Base-by-base conservation (phyloP, 1,284 basidiomycete genomes). In the Microbotryum lychnidis-dioicae region DNA sequence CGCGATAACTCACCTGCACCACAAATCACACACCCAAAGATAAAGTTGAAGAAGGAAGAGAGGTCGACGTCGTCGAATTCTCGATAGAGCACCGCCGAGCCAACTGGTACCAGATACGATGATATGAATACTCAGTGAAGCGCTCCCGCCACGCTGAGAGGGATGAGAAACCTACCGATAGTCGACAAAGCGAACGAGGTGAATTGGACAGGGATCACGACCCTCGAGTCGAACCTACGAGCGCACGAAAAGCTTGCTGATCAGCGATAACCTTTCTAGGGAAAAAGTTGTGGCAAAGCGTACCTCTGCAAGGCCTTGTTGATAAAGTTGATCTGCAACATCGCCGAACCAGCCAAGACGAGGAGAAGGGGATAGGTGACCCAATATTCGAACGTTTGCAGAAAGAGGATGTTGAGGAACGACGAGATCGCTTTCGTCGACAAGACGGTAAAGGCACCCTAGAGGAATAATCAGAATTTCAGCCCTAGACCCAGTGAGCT, bases 151-250 rank as follows among this genome's bases (percentile, higher is more conserved):
- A 42, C 37, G 16, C 37, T 25, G 37, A 42, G 37, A 42, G 37
- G 7, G 14, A 42, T 18, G 37, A 42, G 37, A 42, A 18, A 42
- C 23, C 49, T 7, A 8, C 14, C 27, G 68, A 98, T 94, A 5
- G 91, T 91, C 48, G 86, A 87, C 23, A 91, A 78, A 1, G 79
- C 78, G 70, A 81, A 81, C 63, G 94, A 81, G 48, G 96, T 91
- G 75, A 97, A 98, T 78, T 97, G 93, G 16, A 87, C 86, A 3
- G 94, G 94, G 64, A 94, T 91, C 42, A 94, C 91, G 69, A 87
- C 85, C 76, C 90, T 89, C 73, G 84, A 84, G 72, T 93, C 89
- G 72, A 93, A 94, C 27, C 85, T 84, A 89, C 91, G 54, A 93
- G 75, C n/a, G 8, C 5, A 16, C 4, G 2, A 18, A 3, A 50